phyloP scores from a whole-genome alignment of 257 asterid species.

The Marsdenia floribunda region DNA sequence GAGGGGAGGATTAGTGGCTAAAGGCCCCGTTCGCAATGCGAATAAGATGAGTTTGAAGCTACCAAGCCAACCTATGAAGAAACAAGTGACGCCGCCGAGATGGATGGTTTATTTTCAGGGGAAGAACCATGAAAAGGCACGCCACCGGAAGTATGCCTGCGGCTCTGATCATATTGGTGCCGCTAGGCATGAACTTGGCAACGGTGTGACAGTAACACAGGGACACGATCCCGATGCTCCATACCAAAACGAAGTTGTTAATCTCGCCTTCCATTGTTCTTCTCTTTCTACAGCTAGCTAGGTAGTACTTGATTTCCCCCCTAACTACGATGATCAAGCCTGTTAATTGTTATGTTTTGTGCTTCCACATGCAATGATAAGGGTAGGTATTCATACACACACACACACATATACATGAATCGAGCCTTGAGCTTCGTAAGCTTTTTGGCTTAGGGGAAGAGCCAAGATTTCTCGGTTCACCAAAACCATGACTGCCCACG shows the following conservation, averaged over 20 bases:
- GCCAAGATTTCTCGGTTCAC: too few species aligned
- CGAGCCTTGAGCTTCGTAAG: too few species aligned
- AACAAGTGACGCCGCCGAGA: slow-evolving; percentile 41
- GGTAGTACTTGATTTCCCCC: background rate
- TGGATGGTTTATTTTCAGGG: slow-evolving; percentile 45
- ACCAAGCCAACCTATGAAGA: slow-evolving; percentile 55
- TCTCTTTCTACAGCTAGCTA: too few species aligned
- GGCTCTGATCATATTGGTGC: slow-evolving; percentile 14
- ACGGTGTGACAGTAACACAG: slow-evolving; percentile 39
- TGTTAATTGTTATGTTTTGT: too few species aligned
- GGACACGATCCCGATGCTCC: slow-evolving; percentile 33
- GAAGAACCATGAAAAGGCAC: slow-evolving; percentile 37
- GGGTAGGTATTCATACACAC: too few species aligned
- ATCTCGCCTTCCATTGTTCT: slow-evolving; percentile 36
- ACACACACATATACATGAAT: too few species aligned
- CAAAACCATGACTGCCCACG: too few species aligned
- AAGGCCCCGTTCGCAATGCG: slow-evolving; percentile 43
- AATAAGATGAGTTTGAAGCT: slow-evolving; percentile 51
- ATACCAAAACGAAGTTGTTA: slow-evolving; percentile 37
- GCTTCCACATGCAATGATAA: too few species aligned
- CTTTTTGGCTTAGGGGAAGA: too few species aligned
- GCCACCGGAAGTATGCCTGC: slow-evolving; percentile 38
- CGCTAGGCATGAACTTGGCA: slow-evolving; percentile 24
- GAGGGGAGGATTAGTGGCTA: slow-evolving; percentile 26
- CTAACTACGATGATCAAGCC: too few species aligned